A percentile compares a stretch with the other conserved stretches of the same genome.
Conservation (phyloP, 2,329 filamentous ascomycete species). For the Dactylellina leptospora region DNA sequence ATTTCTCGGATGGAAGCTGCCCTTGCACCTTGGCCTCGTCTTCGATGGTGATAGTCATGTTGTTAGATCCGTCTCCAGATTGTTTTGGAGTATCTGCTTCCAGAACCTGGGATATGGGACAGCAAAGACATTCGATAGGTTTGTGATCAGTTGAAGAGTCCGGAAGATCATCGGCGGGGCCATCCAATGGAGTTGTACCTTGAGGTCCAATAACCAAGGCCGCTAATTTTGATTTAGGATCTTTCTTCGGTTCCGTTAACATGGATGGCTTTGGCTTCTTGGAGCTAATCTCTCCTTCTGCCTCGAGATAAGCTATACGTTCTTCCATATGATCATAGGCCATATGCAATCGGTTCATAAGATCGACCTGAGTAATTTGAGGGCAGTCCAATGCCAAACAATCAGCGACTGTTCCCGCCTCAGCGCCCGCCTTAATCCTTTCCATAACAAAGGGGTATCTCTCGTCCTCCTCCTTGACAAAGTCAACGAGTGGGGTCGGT, state of each 20-base stretch:
- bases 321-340: conserved; percentile 21
- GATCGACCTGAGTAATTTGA: background rate
- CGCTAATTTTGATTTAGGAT: background rate
- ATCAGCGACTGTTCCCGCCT: background rate
- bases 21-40: too few relatives aligned
- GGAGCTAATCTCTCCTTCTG: background rate
- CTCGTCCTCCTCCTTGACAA: conserved; percentile 19
- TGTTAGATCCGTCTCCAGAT: too few relatives aligned
- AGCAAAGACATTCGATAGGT: too few relatives aligned
- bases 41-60: too few relatives aligned
- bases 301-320: background rate
- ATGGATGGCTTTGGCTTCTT: background rate
- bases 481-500: conserved; percentile 1
- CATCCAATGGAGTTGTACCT: conserved; percentile 8
- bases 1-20: too few relatives aligned
- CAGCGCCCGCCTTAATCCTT: background rate
- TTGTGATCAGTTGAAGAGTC: background rate
- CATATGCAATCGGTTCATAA: conserved; percentile 2
- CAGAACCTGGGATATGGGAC: too few relatives aligned
- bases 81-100: too few relatives aligned
- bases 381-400: conserved; percentile 9
- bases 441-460: conserved; percentile 18
- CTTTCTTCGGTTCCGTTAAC: background rate
- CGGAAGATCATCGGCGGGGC: background rate
- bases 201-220: background rate